phyloP scores from a whole-genome alignment of 352 stramenopile species.

The Aphanomyces invadans region DNA sequence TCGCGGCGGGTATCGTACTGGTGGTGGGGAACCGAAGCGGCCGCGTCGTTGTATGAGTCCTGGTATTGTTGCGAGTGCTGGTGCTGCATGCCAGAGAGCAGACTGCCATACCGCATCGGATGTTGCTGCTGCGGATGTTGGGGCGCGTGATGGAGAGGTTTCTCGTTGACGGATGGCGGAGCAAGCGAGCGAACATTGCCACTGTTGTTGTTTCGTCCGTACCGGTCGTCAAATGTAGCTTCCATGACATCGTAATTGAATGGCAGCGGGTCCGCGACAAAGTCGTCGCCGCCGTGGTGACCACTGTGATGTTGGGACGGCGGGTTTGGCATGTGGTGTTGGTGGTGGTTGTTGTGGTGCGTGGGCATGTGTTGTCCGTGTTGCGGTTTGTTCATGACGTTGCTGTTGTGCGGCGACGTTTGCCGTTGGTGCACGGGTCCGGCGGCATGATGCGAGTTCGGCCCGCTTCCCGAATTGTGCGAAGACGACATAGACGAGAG shows the following conservation, averaged over 20 bases:
- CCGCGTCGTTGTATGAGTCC: background rate
- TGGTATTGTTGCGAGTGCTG: background rate
- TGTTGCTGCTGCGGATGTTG: conserved; percentile 24
- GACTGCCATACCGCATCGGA: conserved; percentile 23
- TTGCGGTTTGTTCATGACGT: background rate
- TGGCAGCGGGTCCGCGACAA: conserved; percentile 60
- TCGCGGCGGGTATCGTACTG: conserved; percentile 15
- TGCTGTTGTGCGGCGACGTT: background rate
- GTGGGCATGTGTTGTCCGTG: background rate
- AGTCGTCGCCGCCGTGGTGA: conserved; percentile 36
- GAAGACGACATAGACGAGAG: background rate
- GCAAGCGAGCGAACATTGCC: conserved; percentile 35
- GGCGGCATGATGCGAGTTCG: background rate
- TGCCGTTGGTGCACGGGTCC: background rate
- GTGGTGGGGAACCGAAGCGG: background rate
- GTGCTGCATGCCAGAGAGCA: conserved; percentile 23
- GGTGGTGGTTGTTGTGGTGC: background rate
- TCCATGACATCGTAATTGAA: conserved; percentile 53
- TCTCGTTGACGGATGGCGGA: conserved; percentile 25
- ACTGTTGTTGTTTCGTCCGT: background rate
- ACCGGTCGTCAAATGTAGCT: conserved; percentile 22
- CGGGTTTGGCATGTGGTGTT: background rate
- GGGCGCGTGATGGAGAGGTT: conserved; percentile 23
- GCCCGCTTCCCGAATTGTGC: background rate
- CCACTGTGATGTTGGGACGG: background rate